Base-by-base conservation (phyloP, 2,329 filamentous ascomycete genomes). In the Fusarium proliferatum region DNA sequence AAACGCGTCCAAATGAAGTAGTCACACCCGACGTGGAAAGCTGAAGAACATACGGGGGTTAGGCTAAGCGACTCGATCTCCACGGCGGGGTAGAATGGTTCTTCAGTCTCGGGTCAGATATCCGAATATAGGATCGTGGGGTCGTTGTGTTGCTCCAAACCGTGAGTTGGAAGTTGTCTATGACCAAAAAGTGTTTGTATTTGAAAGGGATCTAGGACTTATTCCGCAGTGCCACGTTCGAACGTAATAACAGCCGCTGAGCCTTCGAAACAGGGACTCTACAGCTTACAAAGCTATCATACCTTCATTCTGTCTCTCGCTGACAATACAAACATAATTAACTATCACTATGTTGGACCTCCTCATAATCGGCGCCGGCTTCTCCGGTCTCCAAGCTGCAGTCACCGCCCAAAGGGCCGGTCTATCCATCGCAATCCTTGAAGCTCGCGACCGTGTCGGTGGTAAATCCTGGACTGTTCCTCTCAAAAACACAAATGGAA, bases 361-460 rank as follows among this genome's bases (percentile, higher is more conserved):
- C 7, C 59, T 84, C 19, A 76, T 88, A 17, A 75, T 88, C n/a
- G 86, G 86, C 5, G 86, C 84, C 0, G 86, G 86, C 8, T 76
- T 85, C 17, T 79, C 79, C 23, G 83, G 81, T 23, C 80, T 84
- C 15, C 70, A 79, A 28, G 83, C 84, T 1, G 84, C 84, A 2
- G 55, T 77, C 12, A 73, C 79, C 3, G 67, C 86, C 6, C 75
- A 81, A 8, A 57, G 76, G 2, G 80, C 81, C 0, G 84, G 84
- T 3, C 75, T 85, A 9, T 82, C 81, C 0, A 79, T 81, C n/a
- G 64, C 84, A 1, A 81, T 89, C 0, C 78, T 89, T 3, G 88
- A 89, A 71, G 86, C 86, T 3, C 80, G 84, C 9, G 81, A 87
- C 45, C 82, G 85, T 0, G 85, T 88, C 1, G 87, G 87, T 0